phyloP scores from a whole-genome alignment of 208 protist species.

The Strigomonas culicis region DNA sequence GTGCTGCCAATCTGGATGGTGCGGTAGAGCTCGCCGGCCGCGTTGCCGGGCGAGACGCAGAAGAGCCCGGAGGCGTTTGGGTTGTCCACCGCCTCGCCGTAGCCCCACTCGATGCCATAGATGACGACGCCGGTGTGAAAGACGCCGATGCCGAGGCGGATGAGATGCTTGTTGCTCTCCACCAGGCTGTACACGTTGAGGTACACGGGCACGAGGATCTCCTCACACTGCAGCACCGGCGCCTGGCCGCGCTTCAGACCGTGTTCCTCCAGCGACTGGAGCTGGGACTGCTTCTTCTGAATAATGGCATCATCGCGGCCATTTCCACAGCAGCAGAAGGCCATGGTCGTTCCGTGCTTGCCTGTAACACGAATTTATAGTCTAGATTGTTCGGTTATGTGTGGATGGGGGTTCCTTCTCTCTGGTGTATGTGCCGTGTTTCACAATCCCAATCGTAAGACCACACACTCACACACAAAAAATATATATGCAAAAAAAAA shows the following conservation, averaged over 20 bases:
- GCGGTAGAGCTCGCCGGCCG: constrained; percentile 57
- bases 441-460: background rate
- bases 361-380: constrained; percentile 6
- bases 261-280: constrained; percentile 15
- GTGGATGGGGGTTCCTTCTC: background rate
- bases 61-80: constrained; percentile 71
- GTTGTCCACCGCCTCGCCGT: constrained; percentile 73
- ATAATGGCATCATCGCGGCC: constrained; percentile 18
- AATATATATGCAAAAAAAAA: constrained; percentile 7
- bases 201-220: constrained; percentile 42
- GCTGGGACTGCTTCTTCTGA: constrained; percentile 23
- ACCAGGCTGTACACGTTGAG: constrained; percentile 86
- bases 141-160: constrained; percentile 77
- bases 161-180: constrained; percentile 55
- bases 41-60: constrained; percentile 66
- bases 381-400: background rate
- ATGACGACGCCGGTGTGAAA: constrained; percentile 89
- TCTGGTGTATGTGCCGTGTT: too few relatives aligned
- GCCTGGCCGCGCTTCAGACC: constrained; percentile 39
- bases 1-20: constrained; percentile 73
- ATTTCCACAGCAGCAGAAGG: constrained; percentile 58
- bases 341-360: constrained; percentile 17
- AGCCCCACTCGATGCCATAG: constrained; percentile 90
- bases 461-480: background rate
- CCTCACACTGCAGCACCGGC: constrained; percentile 28